Conservation (phyloP, 768 basidiomycete genomes). For the Leccinum subgranulosum region DNA sequence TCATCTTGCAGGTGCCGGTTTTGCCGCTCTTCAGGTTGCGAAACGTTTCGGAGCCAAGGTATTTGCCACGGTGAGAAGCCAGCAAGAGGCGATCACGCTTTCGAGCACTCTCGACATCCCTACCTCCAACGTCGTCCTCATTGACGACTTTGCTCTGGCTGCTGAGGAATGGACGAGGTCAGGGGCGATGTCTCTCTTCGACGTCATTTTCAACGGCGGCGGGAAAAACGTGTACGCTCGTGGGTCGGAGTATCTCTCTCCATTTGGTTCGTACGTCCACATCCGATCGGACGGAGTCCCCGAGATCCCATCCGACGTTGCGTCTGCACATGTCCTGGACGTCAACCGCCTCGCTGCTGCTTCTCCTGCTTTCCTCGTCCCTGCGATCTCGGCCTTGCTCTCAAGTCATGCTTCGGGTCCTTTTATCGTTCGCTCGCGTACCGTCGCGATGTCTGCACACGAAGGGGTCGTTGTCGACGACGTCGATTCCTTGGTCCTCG, state of each 20-base stretch:
- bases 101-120: slow-evolving; percentile 12
- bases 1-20: slow-evolving; percentile 18
- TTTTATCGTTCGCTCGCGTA: slow-evolving; percentile 9
- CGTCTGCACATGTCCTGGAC: slow-evolving; percentile 19
- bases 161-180: slow-evolving; percentile 12
- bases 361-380: slow-evolving; percentile 18
- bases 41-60: slow-evolving; percentile 19
- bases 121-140: slow-evolving; percentile 5
- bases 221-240: slow-evolving; percentile 13
- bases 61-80: slow-evolving; percentile 20
- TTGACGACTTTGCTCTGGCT: slow-evolving; percentile 12
- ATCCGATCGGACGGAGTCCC: slow-evolving; percentile 13
- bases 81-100: slow-evolving; percentile 13
- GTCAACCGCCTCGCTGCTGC: slow-evolving; percentile 19
- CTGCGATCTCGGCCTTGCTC: slow-evolving; percentile 18
- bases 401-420: slow-evolving; percentile 16
- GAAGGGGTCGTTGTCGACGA: neutral
- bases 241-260: slow-evolving; percentile 20
- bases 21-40: slow-evolving; percentile 25
- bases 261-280: slow-evolving; percentile 26
- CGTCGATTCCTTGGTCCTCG: slow-evolving; percentile 15
- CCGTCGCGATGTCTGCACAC: slow-evolving; percentile 13
- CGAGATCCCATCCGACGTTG: slow-evolving; percentile 17
- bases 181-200: slow-evolving; percentile 15
- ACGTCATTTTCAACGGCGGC: slow-evolving; percentile 25